Evolutionary conservation across 345 rosid genomes (phyloP).

Genomic region (Eucalyptus tenuipes): DNA sequence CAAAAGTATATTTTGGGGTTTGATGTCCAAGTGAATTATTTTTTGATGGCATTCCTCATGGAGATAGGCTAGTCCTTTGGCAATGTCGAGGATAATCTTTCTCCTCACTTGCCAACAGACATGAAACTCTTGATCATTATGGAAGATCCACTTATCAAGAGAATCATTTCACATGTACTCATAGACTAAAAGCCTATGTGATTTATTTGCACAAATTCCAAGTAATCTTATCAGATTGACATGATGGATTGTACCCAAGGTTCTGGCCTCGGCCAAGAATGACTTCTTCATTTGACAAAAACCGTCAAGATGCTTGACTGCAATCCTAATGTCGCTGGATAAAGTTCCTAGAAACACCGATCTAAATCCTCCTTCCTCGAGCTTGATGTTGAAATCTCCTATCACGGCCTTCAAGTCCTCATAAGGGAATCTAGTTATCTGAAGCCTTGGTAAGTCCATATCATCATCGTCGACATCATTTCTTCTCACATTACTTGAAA

Average conservation of each 20-base stretch:
- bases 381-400: background rate
- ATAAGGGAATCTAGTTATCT: background rate
- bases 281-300: background rate
- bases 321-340: background rate
- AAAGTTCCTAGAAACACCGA: background rate
- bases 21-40: background rate
- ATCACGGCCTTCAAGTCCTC: background rate
- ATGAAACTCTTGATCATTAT: no score
- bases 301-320: background rate
- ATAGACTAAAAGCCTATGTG: no score
- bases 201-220: no score
- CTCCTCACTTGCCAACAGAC: no score
- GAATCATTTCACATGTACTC: no score
- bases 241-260: no score
- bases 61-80: no score
- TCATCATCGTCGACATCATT: background rate
- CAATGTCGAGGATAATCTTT: no score
- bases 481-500: background rate
- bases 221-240: no score
- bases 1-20: no score
- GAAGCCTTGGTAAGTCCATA: background rate
- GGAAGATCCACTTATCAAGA: no score
- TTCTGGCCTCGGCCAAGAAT: background rate
- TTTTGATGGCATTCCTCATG: background rate
- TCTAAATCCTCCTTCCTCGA: background rate